Base-by-base conservation (phyloP, 2,329 filamentous ascomycete genomes). In the Fusarium nematophilum region DNA sequence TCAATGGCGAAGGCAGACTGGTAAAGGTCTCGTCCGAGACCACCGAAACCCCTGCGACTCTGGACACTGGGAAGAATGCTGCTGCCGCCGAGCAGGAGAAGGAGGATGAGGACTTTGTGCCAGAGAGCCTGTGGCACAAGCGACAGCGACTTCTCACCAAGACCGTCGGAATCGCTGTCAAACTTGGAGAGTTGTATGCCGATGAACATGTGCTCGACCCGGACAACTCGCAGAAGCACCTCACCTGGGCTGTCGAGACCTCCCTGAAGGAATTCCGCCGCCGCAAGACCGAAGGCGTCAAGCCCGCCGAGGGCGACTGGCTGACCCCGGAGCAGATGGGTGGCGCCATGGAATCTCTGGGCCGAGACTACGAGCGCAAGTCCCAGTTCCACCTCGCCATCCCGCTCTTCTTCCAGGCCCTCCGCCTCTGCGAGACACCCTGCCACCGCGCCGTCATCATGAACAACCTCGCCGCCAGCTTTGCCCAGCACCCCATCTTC, bases 381-480 rank as follows among this genome's bases (percentile, higher is more conserved):
- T 85, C 88, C 37, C 86, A 91, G 66, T 89, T 92, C 70, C 91
- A 94, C 65, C 86, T 97, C 2, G 90, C 93, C 6, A 85, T 93
- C 17, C 93, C 93, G 4, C 81, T 97, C 25, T 96, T 93, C 73
- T 86, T 97, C 67, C 92, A 96, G 70, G 92, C 93, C 6, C 81
- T 97, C 27, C 83, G 88, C 14, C 76, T 95, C 38, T 89, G 72
- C 82, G 86, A 76, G 17, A 77, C 78, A 21, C 83, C 81, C 25
- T 97, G 93, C 72, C 93, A 96, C 72, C 87, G 90, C 44, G 90
- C 92, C 23, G 83, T 93, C 11, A 80, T 97, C 71, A 96, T 94
- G 91, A 93, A 93, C 78, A 94, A 94, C 73, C 82, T 94, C 55
- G 86, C 91, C 7, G 87, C 86, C 29, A 88, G 86, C 38, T 86